These are phyloP conservation scores for Onygenales sp. DNA, from an alignment of 2,329 filamentous ascomycete species.

Conservation along the genomic window DNA sequence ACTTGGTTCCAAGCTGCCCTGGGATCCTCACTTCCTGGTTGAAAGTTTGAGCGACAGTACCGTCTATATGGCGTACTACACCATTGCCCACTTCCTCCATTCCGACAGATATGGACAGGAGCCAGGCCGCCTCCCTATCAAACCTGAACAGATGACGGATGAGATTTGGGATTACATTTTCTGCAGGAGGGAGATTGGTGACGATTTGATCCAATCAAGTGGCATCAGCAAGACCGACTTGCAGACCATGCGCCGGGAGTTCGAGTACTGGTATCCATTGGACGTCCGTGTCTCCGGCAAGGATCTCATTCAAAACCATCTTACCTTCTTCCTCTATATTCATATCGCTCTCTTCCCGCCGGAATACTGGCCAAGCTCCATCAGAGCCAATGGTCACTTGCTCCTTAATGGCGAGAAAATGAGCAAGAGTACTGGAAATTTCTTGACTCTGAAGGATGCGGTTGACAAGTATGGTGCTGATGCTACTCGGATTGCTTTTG, in stretches of 20 bases:
- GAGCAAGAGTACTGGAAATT: slow-evolving; percentile 96
- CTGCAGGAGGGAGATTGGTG: slow-evolving; percentile 59
- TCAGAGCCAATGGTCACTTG: slow-evolving; percentile 87
- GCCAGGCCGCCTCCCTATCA: slow-evolving; percentile 58
- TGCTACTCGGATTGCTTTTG: slow-evolving; percentile 80
- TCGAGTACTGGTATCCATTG: slow-evolving; percentile 94
- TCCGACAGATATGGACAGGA: slow-evolving; percentile 75
- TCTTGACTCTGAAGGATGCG: slow-evolving; percentile 79
- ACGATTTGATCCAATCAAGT: slow-evolving; percentile 54
- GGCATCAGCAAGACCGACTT: slow-evolving; percentile 67
- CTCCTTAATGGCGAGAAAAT: slow-evolving; percentile 97
- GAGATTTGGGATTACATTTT: slow-evolving; percentile 97
- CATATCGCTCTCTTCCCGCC: slow-evolving; percentile 81
- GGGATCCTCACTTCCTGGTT: slow-evolving; percentile 84
- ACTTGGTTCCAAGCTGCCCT: slow-evolving; percentile 86
- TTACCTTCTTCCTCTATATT: slow-evolving; percentile 93
- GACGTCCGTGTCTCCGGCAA: slow-evolving; percentile 85
- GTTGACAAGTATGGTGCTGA: slow-evolving; percentile 92
- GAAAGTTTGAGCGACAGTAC: slow-evolving; percentile 89
- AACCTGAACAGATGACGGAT: slow-evolving; percentile 79
- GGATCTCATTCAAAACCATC: slow-evolving; percentile 84
- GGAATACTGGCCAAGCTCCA: slow-evolving; percentile 77
- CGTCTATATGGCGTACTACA: slow-evolving; percentile 65
- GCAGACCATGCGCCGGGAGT: slow-evolving; percentile 75
- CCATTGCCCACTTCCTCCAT: slow-evolving; percentile 57